These are phyloP conservation scores for Aspergillus nomiae DNA, from an alignment of 2,329 filamentous ascomycete genomes.

Conservation along the genomic window DNA sequence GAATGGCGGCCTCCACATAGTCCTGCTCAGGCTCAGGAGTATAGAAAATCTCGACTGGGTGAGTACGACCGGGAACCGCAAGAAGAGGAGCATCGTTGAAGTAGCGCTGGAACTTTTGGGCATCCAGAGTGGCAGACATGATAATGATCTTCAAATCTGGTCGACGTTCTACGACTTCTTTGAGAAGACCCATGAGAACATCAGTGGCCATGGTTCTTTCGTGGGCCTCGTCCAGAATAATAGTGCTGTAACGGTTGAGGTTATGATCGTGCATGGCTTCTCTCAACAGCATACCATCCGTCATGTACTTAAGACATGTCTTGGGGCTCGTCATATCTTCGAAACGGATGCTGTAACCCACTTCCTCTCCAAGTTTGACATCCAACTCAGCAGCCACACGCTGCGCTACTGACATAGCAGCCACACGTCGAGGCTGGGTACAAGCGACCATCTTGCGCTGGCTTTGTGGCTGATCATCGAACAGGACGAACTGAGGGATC, in stretches of 20 bases:
- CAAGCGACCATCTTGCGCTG: slow-evolving; percentile 90
- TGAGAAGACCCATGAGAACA: slow-evolving; percentile 94
- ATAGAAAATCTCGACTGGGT: slow-evolving; percentile 98
- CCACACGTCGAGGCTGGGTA: slow-evolving; percentile 95
- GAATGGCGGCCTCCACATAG: slow-evolving; percentile 91
- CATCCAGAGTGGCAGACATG: slow-evolving; percentile 97
- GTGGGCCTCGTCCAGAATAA: slow-evolving; percentile 98
- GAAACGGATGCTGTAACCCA: slow-evolving; percentile 98
- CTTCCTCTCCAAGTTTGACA: slow-evolving; percentile 86
- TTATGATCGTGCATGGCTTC: slow-evolving; percentile 97
- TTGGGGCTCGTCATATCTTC: slow-evolving; percentile 88
- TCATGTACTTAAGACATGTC: slow-evolving; percentile 99
- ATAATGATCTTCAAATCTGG: slow-evolving; percentile 97
- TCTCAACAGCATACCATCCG: slow-evolving; percentile 94
- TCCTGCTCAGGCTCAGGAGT: slow-evolving; percentile 94
- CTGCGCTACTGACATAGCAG: slow-evolving; percentile 97
- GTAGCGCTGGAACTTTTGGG: slow-evolving; percentile 96
- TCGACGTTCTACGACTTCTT: slow-evolving; percentile 79
- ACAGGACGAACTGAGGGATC: slow-evolving; percentile 97
- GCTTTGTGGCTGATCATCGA: slow-evolving; percentile 88
- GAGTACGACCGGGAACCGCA: slow-evolving; percentile 90
- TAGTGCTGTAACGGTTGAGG: slow-evolving; percentile 89
- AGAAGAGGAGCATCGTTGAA: slow-evolving; percentile 93
- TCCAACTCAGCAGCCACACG: slow-evolving; percentile 98
- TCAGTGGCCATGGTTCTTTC: slow-evolving; percentile 96